A percentile compares a stretch with the other conserved stretches of the same genome.
Evolutionary conservation across 1,284 basidiomycete genomes (phyloP).

Genomic region (Ganoderma lucidum): DNA sequence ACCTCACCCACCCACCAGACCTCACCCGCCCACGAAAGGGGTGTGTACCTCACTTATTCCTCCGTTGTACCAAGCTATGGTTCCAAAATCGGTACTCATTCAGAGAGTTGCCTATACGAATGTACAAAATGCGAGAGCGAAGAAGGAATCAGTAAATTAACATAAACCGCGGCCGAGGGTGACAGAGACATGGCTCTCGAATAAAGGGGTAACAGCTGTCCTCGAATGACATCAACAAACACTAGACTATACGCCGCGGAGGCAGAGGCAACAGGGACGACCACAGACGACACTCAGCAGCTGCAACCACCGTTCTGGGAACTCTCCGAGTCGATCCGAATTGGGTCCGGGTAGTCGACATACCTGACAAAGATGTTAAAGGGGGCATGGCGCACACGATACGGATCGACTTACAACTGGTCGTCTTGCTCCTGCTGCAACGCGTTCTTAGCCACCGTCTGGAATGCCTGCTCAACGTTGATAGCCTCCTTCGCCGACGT

Average conservation of each 20-base stretch:
- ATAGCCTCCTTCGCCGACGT: constrained; percentile 99
- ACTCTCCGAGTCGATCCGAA: constrained; percentile 94
- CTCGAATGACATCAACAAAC: constrained; percentile 30
- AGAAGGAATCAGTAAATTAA: constrained; percentile 37
- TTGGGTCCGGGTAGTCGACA: constrained; percentile 99
- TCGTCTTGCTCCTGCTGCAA: constrained; percentile 97
- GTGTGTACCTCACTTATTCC: background rate
- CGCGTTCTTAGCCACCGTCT: constrained; percentile 98
- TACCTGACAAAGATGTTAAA: constrained; percentile 63
- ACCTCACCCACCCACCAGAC: constrained; percentile 21
- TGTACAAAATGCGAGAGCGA: constrained; percentile 35
- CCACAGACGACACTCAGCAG: constrained; percentile 61
- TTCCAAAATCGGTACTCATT: constrained; percentile 35
- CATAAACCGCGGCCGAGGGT: constrained; percentile 26
- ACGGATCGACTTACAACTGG: constrained; percentile 76
- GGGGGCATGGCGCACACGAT: background rate
- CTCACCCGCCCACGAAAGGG: background rate
- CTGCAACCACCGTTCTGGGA: constrained; percentile 94
- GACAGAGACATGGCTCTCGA: constrained; percentile 26
- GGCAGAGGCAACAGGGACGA: background rate
- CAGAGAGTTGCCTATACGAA: constrained; percentile 35
- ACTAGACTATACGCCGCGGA: constrained; percentile 14
- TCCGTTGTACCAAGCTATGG: constrained; percentile 10
- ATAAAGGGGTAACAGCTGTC: constrained; percentile 38
- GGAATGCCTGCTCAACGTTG: constrained; percentile 99